Evolutionary conservation across 768 basidiomycete species (phyloP).

Genomic region (Auriscalpium vulgare): DNA sequence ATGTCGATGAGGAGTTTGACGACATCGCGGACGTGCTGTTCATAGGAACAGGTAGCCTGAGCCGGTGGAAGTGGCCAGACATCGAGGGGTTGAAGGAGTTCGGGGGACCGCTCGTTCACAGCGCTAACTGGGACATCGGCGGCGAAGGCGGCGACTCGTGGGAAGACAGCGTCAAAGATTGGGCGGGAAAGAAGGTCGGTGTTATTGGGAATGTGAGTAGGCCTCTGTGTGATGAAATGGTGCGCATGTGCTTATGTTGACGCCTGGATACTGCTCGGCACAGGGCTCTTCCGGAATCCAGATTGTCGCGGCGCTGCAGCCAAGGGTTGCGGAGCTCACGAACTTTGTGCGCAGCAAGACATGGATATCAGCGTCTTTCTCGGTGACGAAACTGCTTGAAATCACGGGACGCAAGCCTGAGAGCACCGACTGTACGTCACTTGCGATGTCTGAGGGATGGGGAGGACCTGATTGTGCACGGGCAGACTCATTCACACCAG

Average conservation of each 20-base stretch:
- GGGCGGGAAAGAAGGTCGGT: conserved; percentile 16
- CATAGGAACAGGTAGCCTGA: conserved; percentile 27
- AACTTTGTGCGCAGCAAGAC: conserved; percentile 20
- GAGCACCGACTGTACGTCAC: neutral
- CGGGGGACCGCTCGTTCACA: conserved; percentile 29
- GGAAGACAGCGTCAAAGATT: conserved; percentile 13
- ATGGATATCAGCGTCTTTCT: conserved; percentile 12
- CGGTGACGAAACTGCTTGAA: conserved; percentile 6
- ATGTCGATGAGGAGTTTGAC: conserved; percentile 6
- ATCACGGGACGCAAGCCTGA: conserved; percentile 5
- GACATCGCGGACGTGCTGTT: conserved; percentile 24
- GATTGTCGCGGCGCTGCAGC: conserved; percentile 19
- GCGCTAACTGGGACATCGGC: conserved; percentile 22
- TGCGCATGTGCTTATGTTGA: neutral
- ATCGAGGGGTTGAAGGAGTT: conserved; percentile 28
- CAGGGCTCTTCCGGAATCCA: conserved; percentile 19
- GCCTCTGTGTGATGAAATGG: neutral
- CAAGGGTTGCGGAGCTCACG: conserved; percentile 9
- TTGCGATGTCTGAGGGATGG: neutral
- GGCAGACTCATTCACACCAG: conserved; percentile 17
- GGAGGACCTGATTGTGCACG: neutral
- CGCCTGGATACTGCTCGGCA: neutral
- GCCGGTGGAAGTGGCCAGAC: conserved; percentile 32
- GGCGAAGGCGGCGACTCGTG: neutral
- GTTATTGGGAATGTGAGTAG: conserved; percentile 13